These are phyloP conservation scores for Monilinia fructicola DNA, from an alignment of 2,329 filamentous ascomycete species.

Conservation along the genomic window DNA sequence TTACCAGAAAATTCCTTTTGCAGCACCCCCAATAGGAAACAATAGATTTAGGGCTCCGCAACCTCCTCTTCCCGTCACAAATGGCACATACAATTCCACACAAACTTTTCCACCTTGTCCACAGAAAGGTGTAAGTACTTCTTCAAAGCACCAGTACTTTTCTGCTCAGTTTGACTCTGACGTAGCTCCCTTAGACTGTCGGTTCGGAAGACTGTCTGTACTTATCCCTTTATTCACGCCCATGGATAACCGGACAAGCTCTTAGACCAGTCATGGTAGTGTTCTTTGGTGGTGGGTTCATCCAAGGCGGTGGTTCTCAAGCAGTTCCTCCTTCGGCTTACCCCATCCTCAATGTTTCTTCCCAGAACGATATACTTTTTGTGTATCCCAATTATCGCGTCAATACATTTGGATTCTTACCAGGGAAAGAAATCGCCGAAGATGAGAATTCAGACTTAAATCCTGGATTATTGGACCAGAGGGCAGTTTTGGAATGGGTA, in stretches of 20 bases:
- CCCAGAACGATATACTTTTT: slow-evolving; percentile 51
- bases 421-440: slow-evolving; percentile 52
- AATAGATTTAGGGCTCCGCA: slow-evolving; percentile 63
- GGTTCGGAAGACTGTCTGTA: slow-evolving; percentile 62
- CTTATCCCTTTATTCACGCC: slow-evolving; percentile 58
- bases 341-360: slow-evolving; percentile 56
- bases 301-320: slow-evolving; percentile 57
- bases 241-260: slow-evolving; percentile 49
- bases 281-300: slow-evolving; percentile 62
- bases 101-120: slow-evolving; percentile 58
- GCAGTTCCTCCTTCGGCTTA: slow-evolving; percentile 56
- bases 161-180: background rate
- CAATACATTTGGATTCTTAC: slow-evolving; percentile 67
- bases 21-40: slow-evolving; percentile 54
- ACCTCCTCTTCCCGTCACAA: slow-evolving; percentile 49
- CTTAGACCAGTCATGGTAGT: slow-evolving; percentile 58
- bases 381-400: slow-evolving; percentile 65
- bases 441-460: slow-evolving; percentile 57
- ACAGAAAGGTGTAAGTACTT: slow-evolving; percentile 49
- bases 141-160: too few relatives aligned
- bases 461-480: slow-evolving; percentile 62
- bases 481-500: slow-evolving; percentile 58
- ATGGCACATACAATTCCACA: slow-evolving; percentile 55
- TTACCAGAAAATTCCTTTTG: slow-evolving; percentile 61
- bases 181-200: slow-evolving; percentile 42